These are phyloP conservation scores for Yamadazyma sp. DNA, from an alignment of 1,139 yeast species.

Conservation along the genomic window DNA sequence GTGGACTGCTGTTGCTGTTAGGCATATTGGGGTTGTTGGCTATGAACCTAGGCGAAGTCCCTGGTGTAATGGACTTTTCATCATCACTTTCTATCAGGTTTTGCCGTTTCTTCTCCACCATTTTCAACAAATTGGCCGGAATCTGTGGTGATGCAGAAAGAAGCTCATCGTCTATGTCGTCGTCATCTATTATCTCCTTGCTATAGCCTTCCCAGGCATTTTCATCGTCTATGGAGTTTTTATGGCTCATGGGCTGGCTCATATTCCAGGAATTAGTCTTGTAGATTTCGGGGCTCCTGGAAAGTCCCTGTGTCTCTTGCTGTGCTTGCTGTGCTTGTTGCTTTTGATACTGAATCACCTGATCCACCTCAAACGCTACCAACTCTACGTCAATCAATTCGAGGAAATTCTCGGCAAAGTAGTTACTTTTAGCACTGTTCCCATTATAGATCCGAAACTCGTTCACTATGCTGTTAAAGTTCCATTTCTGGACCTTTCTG, in stretches of 20 bases:
- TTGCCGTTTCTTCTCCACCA: constrained; percentile 52
- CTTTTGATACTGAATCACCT: constrained; percentile 21
- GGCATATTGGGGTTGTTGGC: background rate
- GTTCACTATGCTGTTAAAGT: constrained; percentile 75
- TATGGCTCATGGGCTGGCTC: constrained; percentile 7
- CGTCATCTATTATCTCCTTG: constrained; percentile 36
- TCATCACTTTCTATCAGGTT: constrained; percentile 21
- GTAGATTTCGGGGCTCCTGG: constrained; percentile 16
- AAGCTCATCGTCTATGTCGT: constrained; percentile 50
- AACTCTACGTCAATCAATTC: constrained; percentile 67
- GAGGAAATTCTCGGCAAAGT: constrained; percentile 78
- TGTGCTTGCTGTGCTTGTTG: constrained; percentile 8
- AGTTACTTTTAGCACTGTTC: constrained; percentile 61
- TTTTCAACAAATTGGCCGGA: constrained; percentile 56
- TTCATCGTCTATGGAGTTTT: constrained; percentile 19
- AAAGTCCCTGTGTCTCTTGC: constrained; percentile 5
- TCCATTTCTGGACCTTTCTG: constrained; percentile 86
- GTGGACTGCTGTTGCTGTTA: constrained; percentile 6
- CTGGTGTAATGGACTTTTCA: constrained; percentile 27
- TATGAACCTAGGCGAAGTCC: constrained; percentile 31
- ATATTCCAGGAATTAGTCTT: constrained; percentile 13
- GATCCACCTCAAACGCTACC: constrained; percentile 42
- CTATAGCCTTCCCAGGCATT: constrained; percentile 16
- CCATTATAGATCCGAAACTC: constrained; percentile 79
- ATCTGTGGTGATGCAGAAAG: constrained; percentile 68